Conservation (phyloP, 345 rosid species). For the Brassica cretica region DNA sequence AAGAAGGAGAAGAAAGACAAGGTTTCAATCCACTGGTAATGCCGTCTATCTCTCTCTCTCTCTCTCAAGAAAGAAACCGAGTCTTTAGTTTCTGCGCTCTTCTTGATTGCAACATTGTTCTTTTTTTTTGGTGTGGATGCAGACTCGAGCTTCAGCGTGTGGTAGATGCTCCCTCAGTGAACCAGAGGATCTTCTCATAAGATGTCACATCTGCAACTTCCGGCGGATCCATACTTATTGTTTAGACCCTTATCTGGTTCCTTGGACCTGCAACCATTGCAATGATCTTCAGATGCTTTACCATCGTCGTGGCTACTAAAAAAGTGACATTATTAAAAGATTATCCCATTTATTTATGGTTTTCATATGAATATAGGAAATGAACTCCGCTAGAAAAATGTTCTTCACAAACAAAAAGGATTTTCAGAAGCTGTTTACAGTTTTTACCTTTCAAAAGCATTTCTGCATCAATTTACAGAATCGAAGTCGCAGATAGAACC, state of each 20-base stretch:
- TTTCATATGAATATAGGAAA: background rate
- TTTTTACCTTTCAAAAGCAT: background rate
- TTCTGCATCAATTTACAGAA: background rate
- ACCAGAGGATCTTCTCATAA: constrained; percentile 70
- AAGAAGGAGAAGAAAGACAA: constrained; percentile 48
- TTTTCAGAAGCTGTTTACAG: background rate
- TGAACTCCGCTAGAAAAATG: background rate
- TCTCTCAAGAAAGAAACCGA: background rate
- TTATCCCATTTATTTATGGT: background rate
- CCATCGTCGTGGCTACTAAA: constrained; percentile 41
- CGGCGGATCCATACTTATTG: constrained; percentile 74
- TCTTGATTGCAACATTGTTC: constrained; percentile 8
- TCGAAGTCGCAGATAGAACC: background rate
- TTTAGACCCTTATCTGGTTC: constrained; percentile 73
- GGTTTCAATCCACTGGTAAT: constrained; percentile 53
- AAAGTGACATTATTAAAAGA: background rate
- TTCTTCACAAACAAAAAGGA: background rate
- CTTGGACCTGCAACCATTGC: constrained; percentile 91
- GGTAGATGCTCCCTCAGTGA: constrained; percentile 57
- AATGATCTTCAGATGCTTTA: constrained; percentile 65
- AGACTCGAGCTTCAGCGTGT: constrained; percentile 59
- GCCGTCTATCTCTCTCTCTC: constrained; percentile 1
- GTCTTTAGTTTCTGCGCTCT: background rate
- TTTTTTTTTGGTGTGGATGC: constrained; percentile 15
- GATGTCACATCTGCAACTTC: constrained; percentile 64